Evolutionary conservation across 106 monocot genomes (phyloP), one percentile per base, ranked within the genome.

Genomic region (Dioscorea dumetorum): DNA sequence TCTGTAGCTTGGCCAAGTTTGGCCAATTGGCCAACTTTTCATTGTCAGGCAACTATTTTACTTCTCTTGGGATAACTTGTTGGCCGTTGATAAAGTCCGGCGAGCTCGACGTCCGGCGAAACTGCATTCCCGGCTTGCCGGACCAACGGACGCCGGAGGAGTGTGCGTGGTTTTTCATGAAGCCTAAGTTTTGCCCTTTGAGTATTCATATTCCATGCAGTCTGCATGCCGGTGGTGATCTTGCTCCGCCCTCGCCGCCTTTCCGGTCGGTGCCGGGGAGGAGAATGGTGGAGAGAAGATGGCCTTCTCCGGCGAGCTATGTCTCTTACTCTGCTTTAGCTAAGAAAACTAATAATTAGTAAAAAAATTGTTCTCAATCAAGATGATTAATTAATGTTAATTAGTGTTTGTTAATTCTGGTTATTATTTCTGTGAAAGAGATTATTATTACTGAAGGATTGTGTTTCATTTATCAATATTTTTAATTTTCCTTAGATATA

Each of bases 21-120:
- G 51, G 51, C 2, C 24, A 58, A 0, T 51, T 82, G 49, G 20
- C 15, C 17, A 82, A 82, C 70, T 70, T 82, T 5, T 74, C 82
- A 4, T 65, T 82, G 33, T 60, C 77, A 49, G 69, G 54, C 15
- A 82, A 82, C 77, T 82, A 77, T 70, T 78, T 82, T 65, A 78
- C 69, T 8, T 61, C 33, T 14, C 4, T 82, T 0, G 82, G 74
- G 6, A 49, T 35, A 4, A 48, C 35, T 15, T 82, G 77, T 73
- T 20, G 51, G 61, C 0, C 19, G n/a, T 70, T 82, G 57, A 16
- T 77, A 11, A 48, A 56, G 60, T 63, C 51, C 17, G 81, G 74
- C 14, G 33, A 53, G 4, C 53, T 82, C 48, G 48, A 82, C 54
- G 24, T 74, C 33, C 65, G 56, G 22, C 58, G 58, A 17, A 82